A percentile compares a stretch with the other conserved stretches of the same genome.
Evolutionary conservation across 164 flowering plant species (phyloP).

Genomic region (Magnolia sinica): DNA sequence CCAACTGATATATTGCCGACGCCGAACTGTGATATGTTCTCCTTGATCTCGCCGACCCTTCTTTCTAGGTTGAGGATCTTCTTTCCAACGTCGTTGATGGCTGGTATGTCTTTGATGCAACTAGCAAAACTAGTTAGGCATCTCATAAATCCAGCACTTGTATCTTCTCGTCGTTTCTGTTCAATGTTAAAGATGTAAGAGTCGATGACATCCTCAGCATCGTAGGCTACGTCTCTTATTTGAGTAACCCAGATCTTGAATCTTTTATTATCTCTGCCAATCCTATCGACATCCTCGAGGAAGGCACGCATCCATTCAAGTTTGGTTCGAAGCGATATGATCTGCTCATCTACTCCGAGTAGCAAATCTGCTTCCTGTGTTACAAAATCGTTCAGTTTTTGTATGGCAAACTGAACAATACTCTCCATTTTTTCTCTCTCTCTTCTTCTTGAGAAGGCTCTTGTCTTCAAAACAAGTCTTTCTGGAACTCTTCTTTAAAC

Average conservation of each 20-base stretch:
- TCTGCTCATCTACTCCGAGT: background rate
- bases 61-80: slow-evolving; percentile 34
- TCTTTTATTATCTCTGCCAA: background rate
- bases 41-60: slow-evolving; percentile 15
- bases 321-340: background rate
- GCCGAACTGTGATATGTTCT: background rate
- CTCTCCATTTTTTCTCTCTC: too few species aligned
- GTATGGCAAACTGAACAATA: background rate
- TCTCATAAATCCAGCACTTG: too few species aligned
- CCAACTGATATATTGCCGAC: background rate
- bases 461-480: background rate
- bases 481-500: too few species aligned
- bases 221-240: background rate
- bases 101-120: slow-evolving; percentile 18
- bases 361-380: background rate
- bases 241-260: background rate
- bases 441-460: too few species aligned
- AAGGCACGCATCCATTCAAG: background rate
- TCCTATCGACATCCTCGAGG: background rate
- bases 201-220: slow-evolving; percentile 10
- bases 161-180: background rate
- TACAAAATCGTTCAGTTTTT: background rate
- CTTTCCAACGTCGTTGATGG: slow-evolving; percentile 23
- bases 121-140: slow-evolving; percentile 3
- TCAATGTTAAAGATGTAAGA: background rate